Conservation (phyloP, 768 basidiomycete genomes). For the Boletus rubescentipes region DNA sequence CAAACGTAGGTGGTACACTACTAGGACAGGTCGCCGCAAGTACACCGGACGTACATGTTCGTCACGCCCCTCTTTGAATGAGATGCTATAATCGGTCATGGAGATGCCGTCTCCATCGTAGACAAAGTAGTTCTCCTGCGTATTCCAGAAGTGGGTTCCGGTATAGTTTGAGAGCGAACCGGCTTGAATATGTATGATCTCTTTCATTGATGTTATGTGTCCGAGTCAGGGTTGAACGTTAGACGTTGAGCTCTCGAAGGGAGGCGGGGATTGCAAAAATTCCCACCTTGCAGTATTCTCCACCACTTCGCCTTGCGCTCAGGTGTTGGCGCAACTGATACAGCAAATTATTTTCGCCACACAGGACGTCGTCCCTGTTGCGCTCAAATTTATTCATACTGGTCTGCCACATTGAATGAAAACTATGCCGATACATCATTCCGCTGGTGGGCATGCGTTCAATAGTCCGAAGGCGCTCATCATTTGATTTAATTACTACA, state of each 20-base stretch:
- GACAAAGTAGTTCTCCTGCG: constrained; percentile 68
- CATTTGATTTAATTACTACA: not conserved
- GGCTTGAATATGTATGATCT: constrained; percentile 78
- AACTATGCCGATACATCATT: not conserved
- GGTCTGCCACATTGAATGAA: constrained; percentile 2
- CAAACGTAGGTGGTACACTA: not conserved
- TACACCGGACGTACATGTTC: constrained; percentile 40
- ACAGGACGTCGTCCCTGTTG: not conserved
- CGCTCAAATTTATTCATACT: not conserved
- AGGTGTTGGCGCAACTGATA: not conserved
- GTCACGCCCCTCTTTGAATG: constrained; percentile 63
- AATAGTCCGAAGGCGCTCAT: not conserved
- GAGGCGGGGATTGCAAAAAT: not conserved
- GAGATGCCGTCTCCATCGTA: constrained; percentile 46
- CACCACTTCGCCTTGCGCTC: not conserved
- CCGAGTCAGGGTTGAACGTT: not conserved
- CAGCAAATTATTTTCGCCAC: not conserved
- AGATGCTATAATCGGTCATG: constrained; percentile 52
- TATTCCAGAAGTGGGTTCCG: constrained; percentile 82
- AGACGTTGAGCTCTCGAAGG: not conserved
- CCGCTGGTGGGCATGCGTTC: not conserved
- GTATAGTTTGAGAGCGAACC: constrained; percentile 64
- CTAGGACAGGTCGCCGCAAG: not conserved
- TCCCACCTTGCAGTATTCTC: too few species aligned
- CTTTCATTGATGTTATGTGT: constrained; percentile 55